These are phyloP conservation scores for Meyerozyma guilliermondii DNA, from an alignment of 1,139 yeast species.

Conservation along the genomic window DNA sequence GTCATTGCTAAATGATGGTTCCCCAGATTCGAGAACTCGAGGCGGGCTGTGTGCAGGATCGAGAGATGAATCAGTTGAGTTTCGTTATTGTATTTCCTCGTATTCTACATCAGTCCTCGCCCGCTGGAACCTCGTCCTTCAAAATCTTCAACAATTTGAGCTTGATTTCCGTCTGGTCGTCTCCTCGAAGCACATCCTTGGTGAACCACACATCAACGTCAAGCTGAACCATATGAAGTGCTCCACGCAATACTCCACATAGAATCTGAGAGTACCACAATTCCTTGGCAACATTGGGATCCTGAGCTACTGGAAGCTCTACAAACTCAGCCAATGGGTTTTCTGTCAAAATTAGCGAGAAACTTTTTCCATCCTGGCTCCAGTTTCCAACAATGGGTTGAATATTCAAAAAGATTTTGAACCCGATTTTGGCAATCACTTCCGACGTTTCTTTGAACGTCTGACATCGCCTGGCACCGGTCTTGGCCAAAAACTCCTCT, in stretches of 20 bases:
- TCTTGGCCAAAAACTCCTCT: slow-evolving; percentile 87
- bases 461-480: slow-evolving; percentile 78
- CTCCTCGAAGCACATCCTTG: slow-evolving; percentile 79
- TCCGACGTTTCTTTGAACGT: slow-evolving; percentile 86
- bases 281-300: slow-evolving; percentile 62
- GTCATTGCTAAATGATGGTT: neutral
- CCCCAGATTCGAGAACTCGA: neutral
- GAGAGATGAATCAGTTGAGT: too few species aligned
- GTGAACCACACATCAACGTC: slow-evolving; percentile 83
- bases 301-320: slow-evolving; percentile 67
- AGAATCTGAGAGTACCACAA: slow-evolving; percentile 90
- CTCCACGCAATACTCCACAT: slow-evolving; percentile 88
- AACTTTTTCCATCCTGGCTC: slow-evolving; percentile 71
- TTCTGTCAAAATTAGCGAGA: slow-evolving; percentile 69
- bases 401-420: slow-evolving; percentile 80
- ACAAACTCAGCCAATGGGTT: slow-evolving; percentile 95
- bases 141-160: slow-evolving; percentile 67
- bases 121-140: slow-evolving; percentile 95
- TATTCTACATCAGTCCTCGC: slow-evolving; percentile 59
- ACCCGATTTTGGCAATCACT: slow-evolving; percentile 78
- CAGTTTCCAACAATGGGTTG: slow-evolving; percentile 75
- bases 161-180: slow-evolving; percentile 72
- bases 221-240: slow-evolving; percentile 92
- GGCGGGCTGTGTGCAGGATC: neutral
- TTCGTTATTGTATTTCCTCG: neutral